These are phyloP conservation scores for Kwoniella bestiolae DNA, from an alignment of 768 basidiomycete genomes.

Conservation along the genomic window DNA sequence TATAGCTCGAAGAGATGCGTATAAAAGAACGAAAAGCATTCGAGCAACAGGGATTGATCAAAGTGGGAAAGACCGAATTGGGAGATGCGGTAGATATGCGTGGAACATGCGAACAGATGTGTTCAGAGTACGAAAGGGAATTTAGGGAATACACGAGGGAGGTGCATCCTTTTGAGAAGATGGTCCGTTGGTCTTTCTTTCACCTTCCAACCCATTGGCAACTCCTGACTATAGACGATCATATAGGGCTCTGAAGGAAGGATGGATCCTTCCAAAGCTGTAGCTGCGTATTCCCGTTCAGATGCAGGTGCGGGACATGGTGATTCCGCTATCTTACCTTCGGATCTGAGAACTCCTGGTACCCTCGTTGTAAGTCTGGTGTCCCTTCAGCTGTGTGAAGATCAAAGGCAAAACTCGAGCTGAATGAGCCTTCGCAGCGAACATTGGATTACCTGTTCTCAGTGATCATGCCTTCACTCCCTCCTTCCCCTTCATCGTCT, in stretches of 20 bases:
- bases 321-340: conserved; percentile 73
- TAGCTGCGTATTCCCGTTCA: conserved; percentile 93
- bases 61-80: conserved; percentile 79
- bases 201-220: too few species aligned
- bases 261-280: conserved; percentile 82
- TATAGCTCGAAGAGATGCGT: conserved; percentile 58
- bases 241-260: conserved; percentile 72
- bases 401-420: not conserved
- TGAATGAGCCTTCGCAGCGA: conserved; percentile 60
- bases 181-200: too few species aligned
- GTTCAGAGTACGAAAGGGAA: conserved; percentile 90
- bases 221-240: too few species aligned
- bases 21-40: conserved; percentile 58
- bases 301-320: conserved; percentile 70
- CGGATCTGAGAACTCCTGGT: conserved; percentile 83
- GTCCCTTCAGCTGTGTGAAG: not conserved
- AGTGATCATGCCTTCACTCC: conserved; percentile 68
- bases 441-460: conserved; percentile 94
- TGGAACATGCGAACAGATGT: conserved; percentile 92
- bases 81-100: conserved; percentile 91
- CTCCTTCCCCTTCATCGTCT: conserved; percentile 58
- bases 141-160: conserved; percentile 87
- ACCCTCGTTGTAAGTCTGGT: conserved; percentile 73
- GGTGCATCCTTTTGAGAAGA: conserved; percentile 62
- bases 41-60: conserved; percentile 83